Evolutionary conservation across 441 rosid species (phyloP).

Genomic region (Populus hybrid): DNA sequence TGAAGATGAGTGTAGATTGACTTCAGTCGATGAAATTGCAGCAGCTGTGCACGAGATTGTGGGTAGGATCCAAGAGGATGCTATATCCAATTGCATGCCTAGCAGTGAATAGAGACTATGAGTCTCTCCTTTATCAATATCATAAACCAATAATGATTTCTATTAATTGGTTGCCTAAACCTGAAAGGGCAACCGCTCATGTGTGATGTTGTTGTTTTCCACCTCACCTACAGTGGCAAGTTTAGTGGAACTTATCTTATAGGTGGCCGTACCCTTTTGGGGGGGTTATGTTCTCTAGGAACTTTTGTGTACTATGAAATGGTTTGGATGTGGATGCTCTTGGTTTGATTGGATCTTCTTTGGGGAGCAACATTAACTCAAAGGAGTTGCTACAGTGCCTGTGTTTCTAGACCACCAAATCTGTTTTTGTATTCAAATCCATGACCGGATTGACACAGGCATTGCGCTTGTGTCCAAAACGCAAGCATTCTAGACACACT

Average conservation of each 20-base stretch:
- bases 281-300: neutral
- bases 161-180: neutral
- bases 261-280: neutral
- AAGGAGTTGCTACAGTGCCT: neutral
- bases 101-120: neutral
- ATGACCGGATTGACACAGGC: too few relatives aligned
- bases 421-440: too few relatives aligned
- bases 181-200: neutral
- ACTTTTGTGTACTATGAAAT: neutral
- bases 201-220: neutral
- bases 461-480: too few relatives aligned
- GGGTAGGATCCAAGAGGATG: slow-evolving; percentile 35
- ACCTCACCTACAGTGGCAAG: neutral
- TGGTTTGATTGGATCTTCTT: neutral
- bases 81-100: neutral
- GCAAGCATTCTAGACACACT: too few relatives aligned
- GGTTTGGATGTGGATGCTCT: neutral
- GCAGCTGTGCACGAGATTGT: slow-evolving; percentile 51
- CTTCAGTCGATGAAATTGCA: slow-evolving; percentile 49
- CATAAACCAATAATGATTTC: neutral
- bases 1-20: slow-evolving; percentile 43
- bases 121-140: neutral
- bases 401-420: too few relatives aligned
- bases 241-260: neutral
- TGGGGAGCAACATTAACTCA: neutral